These are phyloP conservation scores for Chrysosporium keratinophilum DNA, from an alignment of 2,329 filamentous ascomycete species.

Conservation along the genomic window DNA sequence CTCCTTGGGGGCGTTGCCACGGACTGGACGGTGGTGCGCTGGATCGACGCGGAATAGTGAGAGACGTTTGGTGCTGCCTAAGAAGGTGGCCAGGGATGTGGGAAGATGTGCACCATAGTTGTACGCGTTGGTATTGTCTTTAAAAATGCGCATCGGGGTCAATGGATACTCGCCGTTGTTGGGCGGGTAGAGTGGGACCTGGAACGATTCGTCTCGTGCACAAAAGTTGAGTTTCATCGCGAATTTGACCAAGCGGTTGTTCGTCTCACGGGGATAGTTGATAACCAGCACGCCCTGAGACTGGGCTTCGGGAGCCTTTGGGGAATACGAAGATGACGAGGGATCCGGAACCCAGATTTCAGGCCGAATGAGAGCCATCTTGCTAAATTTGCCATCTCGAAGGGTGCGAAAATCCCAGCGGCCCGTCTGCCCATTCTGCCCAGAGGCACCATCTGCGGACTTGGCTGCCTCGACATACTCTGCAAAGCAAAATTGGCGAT, in stretches of 20 bases:
- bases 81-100: conserved; percentile 40
- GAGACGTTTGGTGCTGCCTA: conserved; percentile 39
- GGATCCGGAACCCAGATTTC: conserved; percentile 52
- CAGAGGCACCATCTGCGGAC: neutral
- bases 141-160: conserved; percentile 46
- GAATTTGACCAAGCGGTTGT: conserved; percentile 19
- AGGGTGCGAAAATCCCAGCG: conserved; percentile 36
- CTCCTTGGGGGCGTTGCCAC: conserved; percentile 44
- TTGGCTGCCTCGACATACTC: conserved; percentile 38
- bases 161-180: conserved; percentile 37
- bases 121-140: conserved; percentile 39
- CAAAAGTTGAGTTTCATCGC: conserved; percentile 25
- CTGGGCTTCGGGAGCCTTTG: conserved; percentile 38
- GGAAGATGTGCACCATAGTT: conserved; percentile 36
- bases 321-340: conserved; percentile 33
- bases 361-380: conserved; percentile 57
- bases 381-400: conserved; percentile 42
- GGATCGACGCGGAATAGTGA: conserved; percentile 46
- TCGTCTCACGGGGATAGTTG: conserved; percentile 31
- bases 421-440: conserved; percentile 27
- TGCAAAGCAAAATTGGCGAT: conserved; percentile 75
- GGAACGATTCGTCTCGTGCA: conserved; percentile 37
- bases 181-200: conserved; percentile 45
- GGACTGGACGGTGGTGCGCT: conserved; percentile 39
- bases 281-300: conserved; percentile 46